These are phyloP conservation scores for Apiospora pterosperma DNA, from an alignment of 2,329 filamentous ascomycete species.

Conservation along the genomic window DNA sequence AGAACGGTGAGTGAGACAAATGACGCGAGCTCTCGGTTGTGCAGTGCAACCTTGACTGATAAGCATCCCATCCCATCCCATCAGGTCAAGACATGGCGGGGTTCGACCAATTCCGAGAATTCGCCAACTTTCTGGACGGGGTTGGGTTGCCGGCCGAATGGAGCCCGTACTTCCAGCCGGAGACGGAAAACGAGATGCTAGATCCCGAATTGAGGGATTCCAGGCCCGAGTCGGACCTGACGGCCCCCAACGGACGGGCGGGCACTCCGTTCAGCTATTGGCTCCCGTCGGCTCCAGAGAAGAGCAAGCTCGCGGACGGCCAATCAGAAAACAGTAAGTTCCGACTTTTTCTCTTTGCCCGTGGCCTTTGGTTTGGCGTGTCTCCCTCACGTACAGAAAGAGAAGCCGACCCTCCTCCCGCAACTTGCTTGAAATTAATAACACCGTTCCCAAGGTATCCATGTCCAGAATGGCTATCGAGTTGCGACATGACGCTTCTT, in stretches of 20 bases:
- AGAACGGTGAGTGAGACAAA: slow-evolving; percentile 13
- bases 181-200: slow-evolving; percentile 16
- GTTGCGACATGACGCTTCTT: slow-evolving; percentile 2
- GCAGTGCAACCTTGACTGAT: neutral
- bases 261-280: slow-evolving; percentile 35
- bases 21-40: neutral
- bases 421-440: slow-evolving; percentile 4
- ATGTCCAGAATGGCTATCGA: slow-evolving; percentile 3
- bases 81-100: slow-evolving; percentile 14
- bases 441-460: slow-evolving; percentile 5
- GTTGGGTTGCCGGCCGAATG: slow-evolving; percentile 35
- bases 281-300: slow-evolving; percentile 32
- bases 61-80: no score
- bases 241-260: slow-evolving; percentile 15
- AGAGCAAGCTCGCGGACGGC: slow-evolving; percentile 22
- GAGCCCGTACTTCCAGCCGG: slow-evolving; percentile 32
- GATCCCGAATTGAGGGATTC: slow-evolving; percentile 17
- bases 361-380: neutral
- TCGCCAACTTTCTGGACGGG: slow-evolving; percentile 34
- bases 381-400: neutral
- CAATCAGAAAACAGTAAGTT: slow-evolving; percentile 18
- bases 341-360: neutral
- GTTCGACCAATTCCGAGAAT: slow-evolving; percentile 33
- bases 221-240: slow-evolving; percentile 10
- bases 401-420: neutral